Conservation (phyloP, 495 filamentous ascomycete species). For the Tuber brumale region DNA sequence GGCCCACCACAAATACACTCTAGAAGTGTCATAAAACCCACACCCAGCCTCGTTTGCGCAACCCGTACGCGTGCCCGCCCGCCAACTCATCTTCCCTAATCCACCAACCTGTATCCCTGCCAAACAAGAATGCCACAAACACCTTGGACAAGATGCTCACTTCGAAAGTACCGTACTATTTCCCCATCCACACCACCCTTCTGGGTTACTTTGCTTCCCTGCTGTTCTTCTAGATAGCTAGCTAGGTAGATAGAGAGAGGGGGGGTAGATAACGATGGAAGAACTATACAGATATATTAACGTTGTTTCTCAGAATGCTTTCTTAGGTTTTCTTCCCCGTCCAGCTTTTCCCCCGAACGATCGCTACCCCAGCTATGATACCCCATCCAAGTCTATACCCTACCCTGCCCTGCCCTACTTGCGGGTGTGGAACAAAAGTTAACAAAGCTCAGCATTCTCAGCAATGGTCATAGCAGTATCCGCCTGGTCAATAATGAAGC, state of each 20-base stretch:
- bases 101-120: neutral
- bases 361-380: neutral
- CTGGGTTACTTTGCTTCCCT: neutral
- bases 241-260: neutral
- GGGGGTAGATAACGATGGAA: neutral
- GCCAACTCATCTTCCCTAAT: neutral
- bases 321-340: conserved; percentile 34
- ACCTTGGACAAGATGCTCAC: conserved; percentile 69
- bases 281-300: conserved; percentile 22
- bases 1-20: neutral
- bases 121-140: conserved; percentile 51
- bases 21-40: conserved; percentile 6
- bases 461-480: conserved; percentile 78
- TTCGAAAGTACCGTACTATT: conserved; percentile 56
- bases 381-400: neutral
- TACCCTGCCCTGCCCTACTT: too few species aligned
- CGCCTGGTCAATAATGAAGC: conserved; percentile 75
- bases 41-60: conserved; percentile 7
- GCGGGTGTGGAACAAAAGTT: conserved; percentile 10
- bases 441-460: conserved; percentile 57
- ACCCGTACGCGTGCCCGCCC: conserved; percentile 3
- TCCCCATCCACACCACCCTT: conserved; percentile 13
- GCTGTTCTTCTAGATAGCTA: conserved; percentile 2
- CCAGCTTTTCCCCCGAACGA: neutral
- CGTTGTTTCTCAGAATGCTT: conserved; percentile 47